phyloP scores from a whole-genome alignment of 1,284 basidiomycete species.

The Cronartium quercuum region DNA sequence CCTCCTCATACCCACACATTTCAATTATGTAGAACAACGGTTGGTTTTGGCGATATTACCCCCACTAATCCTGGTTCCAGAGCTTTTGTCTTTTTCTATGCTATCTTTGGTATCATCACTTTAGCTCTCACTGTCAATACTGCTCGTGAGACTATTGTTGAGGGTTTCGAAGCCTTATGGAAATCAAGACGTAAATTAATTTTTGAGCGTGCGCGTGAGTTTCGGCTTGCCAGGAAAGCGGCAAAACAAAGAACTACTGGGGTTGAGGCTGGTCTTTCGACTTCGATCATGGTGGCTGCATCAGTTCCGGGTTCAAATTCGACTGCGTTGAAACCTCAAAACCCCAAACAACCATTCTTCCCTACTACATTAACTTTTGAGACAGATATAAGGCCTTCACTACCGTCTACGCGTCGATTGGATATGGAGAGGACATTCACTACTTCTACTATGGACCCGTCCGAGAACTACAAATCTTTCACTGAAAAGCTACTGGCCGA shows the following conservation, averaged over 20 bases:
- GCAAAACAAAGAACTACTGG: slow-evolving; percentile 1
- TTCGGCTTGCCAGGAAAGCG: not conserved
- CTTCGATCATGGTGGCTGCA: not conserved
- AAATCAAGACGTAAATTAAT: slow-evolving; percentile 4
- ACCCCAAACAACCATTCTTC: not conserved
- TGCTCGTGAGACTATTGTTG: slow-evolving; percentile 24
- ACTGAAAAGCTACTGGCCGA: slow-evolving; percentile 3
- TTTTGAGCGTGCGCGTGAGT: not conserved
- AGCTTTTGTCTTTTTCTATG: slow-evolving; percentile 27
- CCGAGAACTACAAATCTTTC: not conserved
- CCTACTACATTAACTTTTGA: not conserved
- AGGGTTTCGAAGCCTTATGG: slow-evolving; percentile 20
- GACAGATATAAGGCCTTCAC: not conserved
- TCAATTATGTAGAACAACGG: slow-evolving; percentile 12
- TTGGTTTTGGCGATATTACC: slow-evolving; percentile 35
- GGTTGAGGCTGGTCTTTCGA: not conserved
- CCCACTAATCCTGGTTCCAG: slow-evolving; percentile 23
- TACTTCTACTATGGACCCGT: not conserved
- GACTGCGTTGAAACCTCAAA: not conserved
- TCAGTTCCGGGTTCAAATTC: not conserved
- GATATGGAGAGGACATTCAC: not conserved
- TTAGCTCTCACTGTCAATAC: slow-evolving; percentile 26
- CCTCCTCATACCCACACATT: not conserved
- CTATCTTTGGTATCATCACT: slow-evolving; percentile 24
- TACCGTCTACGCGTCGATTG: not conserved